Percentiles rank a stretch among this genome's conserved stretches.
These are phyloP conservation scores for Diaporthe velutina DNA, from an alignment of 2,329 filamentous ascomycete species.

Conservation along the genomic window DNA sequence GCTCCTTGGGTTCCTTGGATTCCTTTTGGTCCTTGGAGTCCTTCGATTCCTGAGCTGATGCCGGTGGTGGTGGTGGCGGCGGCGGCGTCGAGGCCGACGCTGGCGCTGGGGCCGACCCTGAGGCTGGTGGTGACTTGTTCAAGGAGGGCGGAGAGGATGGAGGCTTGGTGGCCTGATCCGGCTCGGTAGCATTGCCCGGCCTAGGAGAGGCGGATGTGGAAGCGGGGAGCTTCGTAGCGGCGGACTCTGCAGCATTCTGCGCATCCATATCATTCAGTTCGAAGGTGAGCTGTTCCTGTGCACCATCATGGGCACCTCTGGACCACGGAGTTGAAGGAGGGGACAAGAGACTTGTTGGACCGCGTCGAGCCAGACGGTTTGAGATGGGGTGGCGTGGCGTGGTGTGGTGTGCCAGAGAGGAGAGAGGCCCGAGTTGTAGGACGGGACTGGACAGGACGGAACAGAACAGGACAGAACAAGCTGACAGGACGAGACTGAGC, in stretches of 20 bases:
- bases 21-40: conserved; percentile 10
- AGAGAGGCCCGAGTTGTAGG: conserved; percentile 1
- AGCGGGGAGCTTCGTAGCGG: conserved; percentile 70
- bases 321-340: conserved; percentile 47
- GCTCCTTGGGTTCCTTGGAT: conserved; percentile 25
- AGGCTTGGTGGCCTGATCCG: conserved; percentile 50
- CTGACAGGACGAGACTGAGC: conserved; percentile 14
- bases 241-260: conserved; percentile 75
- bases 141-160: conserved; percentile 41
- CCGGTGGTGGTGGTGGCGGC: background rate
- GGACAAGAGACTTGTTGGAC: conserved; percentile 39
- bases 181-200: conserved; percentile 43
- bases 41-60: conserved; percentile 1
- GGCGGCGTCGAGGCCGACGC: conserved; percentile 41
- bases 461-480: background rate
- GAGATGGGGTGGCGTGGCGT: background rate
- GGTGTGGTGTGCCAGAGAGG: conserved; percentile 11
- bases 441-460: background rate
- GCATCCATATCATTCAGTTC: conserved; percentile 77
- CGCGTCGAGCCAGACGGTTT: conserved; percentile 29
- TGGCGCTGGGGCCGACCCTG: conserved; percentile 35
- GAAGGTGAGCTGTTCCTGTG: conserved; percentile 62
- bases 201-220: conserved; percentile 30
- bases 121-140: conserved; percentile 44
- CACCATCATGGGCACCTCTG: conserved; percentile 69